A percentile compares a stretch with the other conserved stretches of the same genome.
phyloP scores from a whole-genome alignment of 768 basidiomycete species.

The Leccinum disarticulatum region DNA sequence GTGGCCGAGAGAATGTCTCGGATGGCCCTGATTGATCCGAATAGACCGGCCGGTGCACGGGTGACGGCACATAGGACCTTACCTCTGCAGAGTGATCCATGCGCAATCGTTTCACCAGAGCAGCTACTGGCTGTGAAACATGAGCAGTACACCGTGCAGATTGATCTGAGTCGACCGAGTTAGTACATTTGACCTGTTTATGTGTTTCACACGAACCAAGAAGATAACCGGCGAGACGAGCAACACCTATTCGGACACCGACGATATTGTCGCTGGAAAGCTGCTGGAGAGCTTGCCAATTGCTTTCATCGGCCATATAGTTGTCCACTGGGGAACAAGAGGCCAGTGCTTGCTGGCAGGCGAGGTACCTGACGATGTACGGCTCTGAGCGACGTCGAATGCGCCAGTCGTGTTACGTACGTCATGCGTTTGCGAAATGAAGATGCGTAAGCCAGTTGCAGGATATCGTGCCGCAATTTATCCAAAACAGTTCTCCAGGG shows the following conservation, averaged over 20 bases:
- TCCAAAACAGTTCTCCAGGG: conserved; percentile 35
- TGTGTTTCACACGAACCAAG: conserved; percentile 45
- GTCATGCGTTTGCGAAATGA: conserved; percentile 67
- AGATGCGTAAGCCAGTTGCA: conserved; percentile 44
- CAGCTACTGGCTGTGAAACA: conserved; percentile 37
- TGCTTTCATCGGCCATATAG: conserved; percentile 41
- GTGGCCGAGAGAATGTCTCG: conserved; percentile 41
- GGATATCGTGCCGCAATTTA: conserved; percentile 42
- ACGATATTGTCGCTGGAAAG: conserved; percentile 69
- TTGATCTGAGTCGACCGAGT: conserved; percentile 16
- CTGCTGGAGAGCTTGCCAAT: conserved; percentile 51
- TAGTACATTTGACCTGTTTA: conserved; percentile 7
- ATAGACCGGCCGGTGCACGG: conserved; percentile 20
- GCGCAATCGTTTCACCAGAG: conserved; percentile 48
- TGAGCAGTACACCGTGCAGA: conserved; percentile 7
- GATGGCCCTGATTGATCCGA: conserved; percentile 22
- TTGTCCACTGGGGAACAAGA: conserved; percentile 34
- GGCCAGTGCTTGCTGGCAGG: conserved; percentile 64
- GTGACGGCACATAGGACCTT: conserved; percentile 51
- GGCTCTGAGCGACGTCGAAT: conserved; percentile 15
- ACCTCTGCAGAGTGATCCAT: conserved; percentile 62
- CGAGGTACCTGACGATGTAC: conserved; percentile 59
- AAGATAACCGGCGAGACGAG: conserved; percentile 63
- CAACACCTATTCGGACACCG: conserved; percentile 83
- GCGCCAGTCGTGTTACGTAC: conserved; percentile 41